Evolutionary conservation across 805 yeast species (phyloP).

Genomic region (Candida chilensis): DNA sequence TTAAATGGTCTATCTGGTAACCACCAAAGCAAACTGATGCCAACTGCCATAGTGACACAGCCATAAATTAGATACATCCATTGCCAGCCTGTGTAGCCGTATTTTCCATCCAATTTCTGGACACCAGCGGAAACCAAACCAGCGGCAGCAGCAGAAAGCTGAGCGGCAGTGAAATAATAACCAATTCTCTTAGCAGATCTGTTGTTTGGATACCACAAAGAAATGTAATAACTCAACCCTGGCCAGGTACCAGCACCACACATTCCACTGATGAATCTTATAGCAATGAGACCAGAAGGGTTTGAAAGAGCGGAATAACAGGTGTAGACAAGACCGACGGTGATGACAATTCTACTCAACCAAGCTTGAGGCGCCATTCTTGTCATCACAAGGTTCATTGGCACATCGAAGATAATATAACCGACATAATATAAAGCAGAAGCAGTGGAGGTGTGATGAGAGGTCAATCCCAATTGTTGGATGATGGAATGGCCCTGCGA

Average conservation of each 20-base stretch:
- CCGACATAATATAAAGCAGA: constrained; percentile 80
- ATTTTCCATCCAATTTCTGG: constrained; percentile 66
- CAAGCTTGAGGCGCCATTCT: constrained; percentile 75
- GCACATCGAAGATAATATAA: constrained; percentile 75
- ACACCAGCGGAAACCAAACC: constrained; percentile 85
- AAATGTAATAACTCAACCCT: constrained; percentile 75
- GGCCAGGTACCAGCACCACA: constrained; percentile 91
- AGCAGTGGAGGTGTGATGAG: constrained; percentile 61
- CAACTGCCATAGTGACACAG: constrained; percentile 51
- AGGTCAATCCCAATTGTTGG: constrained; percentile 37
- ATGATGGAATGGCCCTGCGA: constrained; percentile 51
- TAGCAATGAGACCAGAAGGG: constrained; percentile 55
- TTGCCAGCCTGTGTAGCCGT: constrained; percentile 76
- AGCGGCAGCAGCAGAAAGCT: constrained; percentile 81
- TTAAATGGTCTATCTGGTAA: constrained; percentile 68
- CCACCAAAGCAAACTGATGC: constrained; percentile 69
- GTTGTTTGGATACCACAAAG: constrained; percentile 79
- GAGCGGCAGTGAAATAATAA: constrained; percentile 87
- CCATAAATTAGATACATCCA: constrained; percentile 84
- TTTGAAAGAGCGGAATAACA: constrained; percentile 60
- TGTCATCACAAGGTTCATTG: constrained; percentile 85
- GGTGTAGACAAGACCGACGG: constrained; percentile 70
- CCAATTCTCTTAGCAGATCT: constrained; percentile 76
- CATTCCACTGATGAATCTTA: constrained; percentile 63
- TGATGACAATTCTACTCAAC: constrained; percentile 68